Percentiles rank a stretch among this genome's conserved stretches.
Evolutionary conservation across 192 early-diverging fungal species (phyloP).

Genomic region (Paraglomus occultum): DNA sequence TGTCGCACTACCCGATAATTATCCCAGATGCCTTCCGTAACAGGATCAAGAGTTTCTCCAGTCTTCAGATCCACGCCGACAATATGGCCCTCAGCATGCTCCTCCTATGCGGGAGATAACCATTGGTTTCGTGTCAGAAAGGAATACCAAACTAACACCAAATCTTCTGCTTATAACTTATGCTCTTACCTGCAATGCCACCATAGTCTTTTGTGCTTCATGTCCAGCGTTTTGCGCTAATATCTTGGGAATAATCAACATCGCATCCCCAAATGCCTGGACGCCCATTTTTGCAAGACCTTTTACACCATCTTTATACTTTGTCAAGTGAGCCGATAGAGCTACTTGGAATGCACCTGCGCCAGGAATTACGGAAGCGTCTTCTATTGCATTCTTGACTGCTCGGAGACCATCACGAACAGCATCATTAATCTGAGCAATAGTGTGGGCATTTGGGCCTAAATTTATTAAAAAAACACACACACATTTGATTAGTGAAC

Average conservation of each 20-base stretch:
- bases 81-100: conserved; percentile 84
- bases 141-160: too few relatives aligned
- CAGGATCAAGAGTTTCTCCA: conserved; percentile 91
- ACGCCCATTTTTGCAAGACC: conserved; percentile 96
- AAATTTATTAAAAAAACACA: background rate
- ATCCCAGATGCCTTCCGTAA: conserved; percentile 94
- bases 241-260: conserved; percentile 96
- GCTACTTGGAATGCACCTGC: conserved; percentile 97
- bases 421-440: conserved; percentile 96
- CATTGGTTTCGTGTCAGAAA: too few relatives aligned
- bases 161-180: too few relatives aligned
- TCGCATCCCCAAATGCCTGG: conserved; percentile 93
- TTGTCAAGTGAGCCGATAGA: conserved; percentile 73
- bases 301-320: conserved; percentile 87
- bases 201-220: conserved; percentile 95
- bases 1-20: conserved; percentile 97
- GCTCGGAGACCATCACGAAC: conserved; percentile 97
- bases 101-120: conserved; percentile 61
- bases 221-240: conserved; percentile 94
- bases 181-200: conserved; percentile 65
- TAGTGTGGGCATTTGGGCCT: conserved; percentile 89
- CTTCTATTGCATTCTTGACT: conserved; percentile 98
- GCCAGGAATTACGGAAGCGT: conserved; percentile 83
- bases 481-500: conserved; percentile 1
- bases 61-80: conserved; percentile 94